phyloP scores from a whole-genome alignment of 805 yeast genomes.

The Yamadazyma akitaensis region DNA sequence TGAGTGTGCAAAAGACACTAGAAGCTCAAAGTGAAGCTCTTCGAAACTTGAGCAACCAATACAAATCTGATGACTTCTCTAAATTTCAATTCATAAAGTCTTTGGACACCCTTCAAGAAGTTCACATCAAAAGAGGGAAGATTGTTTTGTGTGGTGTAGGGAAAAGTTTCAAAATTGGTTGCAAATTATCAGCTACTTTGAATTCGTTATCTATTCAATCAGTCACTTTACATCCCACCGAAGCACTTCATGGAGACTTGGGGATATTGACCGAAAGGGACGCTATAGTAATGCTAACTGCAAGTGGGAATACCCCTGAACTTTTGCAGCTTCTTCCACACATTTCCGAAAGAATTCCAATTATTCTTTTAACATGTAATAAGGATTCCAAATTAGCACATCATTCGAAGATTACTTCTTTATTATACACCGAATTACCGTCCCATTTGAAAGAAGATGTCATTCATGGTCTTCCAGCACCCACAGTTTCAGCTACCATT shows the following conservation, averaged over 20 bases:
- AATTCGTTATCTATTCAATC: conserved; percentile 75
- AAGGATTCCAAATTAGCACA: conserved; percentile 53
- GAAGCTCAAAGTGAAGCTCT: conserved; percentile 48
- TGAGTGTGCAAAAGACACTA: conserved; percentile 40
- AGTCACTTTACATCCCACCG: conserved; percentile 72
- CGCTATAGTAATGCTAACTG: conserved; percentile 61
- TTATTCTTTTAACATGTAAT: conserved; percentile 62
- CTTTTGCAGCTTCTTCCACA: conserved; percentile 57
- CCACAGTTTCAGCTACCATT: conserved; percentile 79
- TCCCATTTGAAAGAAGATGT: conserved; percentile 52
- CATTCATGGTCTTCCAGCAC: conserved; percentile 80
- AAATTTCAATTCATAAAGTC: conserved; percentile 43
- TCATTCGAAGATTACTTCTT: conserved; percentile 46
- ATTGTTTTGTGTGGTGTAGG: conserved; percentile 82
- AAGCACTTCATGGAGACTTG: conserved; percentile 87
- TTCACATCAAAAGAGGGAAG: conserved; percentile 50
- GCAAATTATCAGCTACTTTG: conserved; percentile 76
- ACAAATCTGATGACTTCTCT: conserved; percentile 42
- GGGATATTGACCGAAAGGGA: conserved; percentile 62
- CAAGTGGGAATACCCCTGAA: conserved; percentile 84
- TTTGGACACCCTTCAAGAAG: conserved; percentile 32
- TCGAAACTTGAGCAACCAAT: conserved; percentile 43
- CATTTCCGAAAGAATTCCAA: conserved; percentile 49
- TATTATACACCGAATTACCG: conserved; percentile 65
- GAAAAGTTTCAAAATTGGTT: conserved; percentile 75